Evolutionary conservation across 2,329 filamentous ascomycete species (phyloP).

Genomic region (Neonectria hederae): DNA sequence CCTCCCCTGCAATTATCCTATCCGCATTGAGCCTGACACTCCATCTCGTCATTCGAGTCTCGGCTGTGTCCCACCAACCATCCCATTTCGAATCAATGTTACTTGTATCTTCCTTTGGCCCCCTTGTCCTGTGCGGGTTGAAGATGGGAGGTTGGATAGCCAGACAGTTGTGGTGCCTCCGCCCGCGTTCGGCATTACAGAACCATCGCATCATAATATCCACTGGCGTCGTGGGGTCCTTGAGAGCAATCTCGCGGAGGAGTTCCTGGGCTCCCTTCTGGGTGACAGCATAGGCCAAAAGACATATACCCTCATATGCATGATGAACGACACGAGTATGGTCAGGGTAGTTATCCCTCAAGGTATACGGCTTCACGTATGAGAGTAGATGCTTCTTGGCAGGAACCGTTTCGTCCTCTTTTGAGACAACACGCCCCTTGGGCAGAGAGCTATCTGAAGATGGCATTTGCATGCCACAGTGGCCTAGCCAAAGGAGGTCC

Average conservation of each 20-base stretch:
- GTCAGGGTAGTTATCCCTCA: conserved; percentile 46
- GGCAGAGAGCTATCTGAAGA: conserved; percentile 35
- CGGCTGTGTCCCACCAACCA: conserved; percentile 41
- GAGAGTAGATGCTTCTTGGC: conserved; percentile 45
- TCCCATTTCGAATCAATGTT: conserved; percentile 48
- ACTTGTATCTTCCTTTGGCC: conserved; percentile 46
- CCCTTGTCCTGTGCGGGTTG: conserved; percentile 55
- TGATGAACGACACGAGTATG: conserved; percentile 58
- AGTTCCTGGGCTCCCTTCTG: conserved; percentile 55
- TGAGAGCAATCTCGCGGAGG: conserved; percentile 55
- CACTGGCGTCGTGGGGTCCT: conserved; percentile 50
- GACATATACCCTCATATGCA: conserved; percentile 51
- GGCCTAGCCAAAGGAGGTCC: conserved; percentile 63
- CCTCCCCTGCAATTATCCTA: conserved; percentile 40
- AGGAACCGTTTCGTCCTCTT: conserved; percentile 50
- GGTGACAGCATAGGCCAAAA: conserved; percentile 56
- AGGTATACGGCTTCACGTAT: conserved; percentile 48
- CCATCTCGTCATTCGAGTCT: conserved; percentile 50
- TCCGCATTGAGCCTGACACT: conserved; percentile 54
- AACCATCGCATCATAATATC: conserved; percentile 58
- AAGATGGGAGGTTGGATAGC: conserved; percentile 56
- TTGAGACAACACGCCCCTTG: conserved; percentile 45
- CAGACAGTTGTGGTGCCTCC: conserved; percentile 51
- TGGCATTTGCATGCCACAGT: conserved; percentile 53
- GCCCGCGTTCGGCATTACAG: conserved; percentile 52